These are phyloP conservation scores for Amoebophrya sp. DNA, from an alignment of 169 alveolate species.

Conservation along the genomic window DNA sequence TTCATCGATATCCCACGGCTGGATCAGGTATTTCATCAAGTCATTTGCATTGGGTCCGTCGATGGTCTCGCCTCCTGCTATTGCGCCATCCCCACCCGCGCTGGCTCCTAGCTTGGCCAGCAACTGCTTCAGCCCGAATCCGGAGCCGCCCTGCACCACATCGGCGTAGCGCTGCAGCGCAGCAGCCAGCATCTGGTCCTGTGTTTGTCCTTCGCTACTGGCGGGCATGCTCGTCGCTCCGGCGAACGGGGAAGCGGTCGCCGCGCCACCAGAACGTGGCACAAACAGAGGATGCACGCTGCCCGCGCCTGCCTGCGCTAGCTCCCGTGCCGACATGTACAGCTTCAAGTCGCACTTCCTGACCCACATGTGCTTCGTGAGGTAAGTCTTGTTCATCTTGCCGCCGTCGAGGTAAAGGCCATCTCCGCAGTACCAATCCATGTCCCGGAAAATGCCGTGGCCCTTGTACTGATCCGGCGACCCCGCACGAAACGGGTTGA, in stretches of 20 bases:
- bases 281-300: not conserved
- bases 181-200: not conserved
- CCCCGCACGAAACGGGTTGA: not conserved
- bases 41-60: too few relatives aligned
- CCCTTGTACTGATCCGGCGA: constrained; percentile 12
- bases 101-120: not conserved
- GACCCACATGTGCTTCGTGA: constrained; percentile 18
- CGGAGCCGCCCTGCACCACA: not conserved
- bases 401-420: constrained; percentile 12
- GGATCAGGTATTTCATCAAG: not conserved
- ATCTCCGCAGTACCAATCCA: constrained; percentile 1
- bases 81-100: not conserved
- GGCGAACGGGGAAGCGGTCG: too few relatives aligned
- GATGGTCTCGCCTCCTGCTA: not conserved
- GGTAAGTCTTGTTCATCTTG: not conserved
- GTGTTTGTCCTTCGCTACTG: not conserved
- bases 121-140: not conserved
- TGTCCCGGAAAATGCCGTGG: not conserved
- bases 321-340: not conserved
- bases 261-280: not conserved
- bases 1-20: too few relatives aligned
- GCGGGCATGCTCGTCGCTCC: too few relatives aligned
- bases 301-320: not conserved
- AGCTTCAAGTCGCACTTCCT: not conserved
- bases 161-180: not conserved